Percentiles rank a stretch among this genome's conserved stretches.
These are phyloP conservation scores for Suillus subluteus DNA, from an alignment of 768 basidiomycete genomes.

Conservation along the genomic window DNA sequence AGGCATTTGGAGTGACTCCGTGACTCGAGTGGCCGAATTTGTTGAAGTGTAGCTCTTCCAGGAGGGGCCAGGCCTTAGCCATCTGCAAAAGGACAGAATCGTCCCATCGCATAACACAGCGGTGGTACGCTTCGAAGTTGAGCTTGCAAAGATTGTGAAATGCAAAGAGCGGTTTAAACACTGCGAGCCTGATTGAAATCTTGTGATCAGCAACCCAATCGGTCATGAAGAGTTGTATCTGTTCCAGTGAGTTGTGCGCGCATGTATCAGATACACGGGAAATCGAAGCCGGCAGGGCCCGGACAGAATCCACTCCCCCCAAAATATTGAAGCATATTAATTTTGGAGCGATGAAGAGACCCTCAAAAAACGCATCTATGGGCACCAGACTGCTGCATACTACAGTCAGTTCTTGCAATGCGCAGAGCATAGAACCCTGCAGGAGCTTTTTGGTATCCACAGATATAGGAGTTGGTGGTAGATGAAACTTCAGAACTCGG, in stretches of 20 bases:
- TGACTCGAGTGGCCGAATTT: too few species aligned
- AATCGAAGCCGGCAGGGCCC: background rate
- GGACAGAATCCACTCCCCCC: background rate
- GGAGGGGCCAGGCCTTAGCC: too few species aligned
- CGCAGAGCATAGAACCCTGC: background rate
- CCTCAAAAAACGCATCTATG: background rate
- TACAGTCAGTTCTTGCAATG: background rate
- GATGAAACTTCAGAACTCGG: background rate
- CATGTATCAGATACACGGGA: background rate
- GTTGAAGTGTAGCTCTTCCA: too few species aligned
- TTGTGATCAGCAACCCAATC: background rate
- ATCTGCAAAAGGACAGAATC: too few species aligned
- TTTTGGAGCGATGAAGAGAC: background rate
- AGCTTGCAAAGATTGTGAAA: background rate
- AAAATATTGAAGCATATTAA: background rate
- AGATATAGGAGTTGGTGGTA: background rate
- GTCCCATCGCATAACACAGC: constrained; percentile 5
- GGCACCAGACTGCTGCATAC: background rate
- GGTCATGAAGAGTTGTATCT: background rate
- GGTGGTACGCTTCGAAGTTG: background rate
- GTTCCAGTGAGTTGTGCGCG: background rate
- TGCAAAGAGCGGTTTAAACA: background rate
- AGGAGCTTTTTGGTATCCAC: background rate
- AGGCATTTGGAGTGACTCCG: too few species aligned
- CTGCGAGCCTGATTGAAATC: background rate